These are phyloP conservation scores for Ustanciosporium gigantosporum DNA, from an alignment of 1,284 basidiomycete species.

Conservation along the genomic window DNA sequence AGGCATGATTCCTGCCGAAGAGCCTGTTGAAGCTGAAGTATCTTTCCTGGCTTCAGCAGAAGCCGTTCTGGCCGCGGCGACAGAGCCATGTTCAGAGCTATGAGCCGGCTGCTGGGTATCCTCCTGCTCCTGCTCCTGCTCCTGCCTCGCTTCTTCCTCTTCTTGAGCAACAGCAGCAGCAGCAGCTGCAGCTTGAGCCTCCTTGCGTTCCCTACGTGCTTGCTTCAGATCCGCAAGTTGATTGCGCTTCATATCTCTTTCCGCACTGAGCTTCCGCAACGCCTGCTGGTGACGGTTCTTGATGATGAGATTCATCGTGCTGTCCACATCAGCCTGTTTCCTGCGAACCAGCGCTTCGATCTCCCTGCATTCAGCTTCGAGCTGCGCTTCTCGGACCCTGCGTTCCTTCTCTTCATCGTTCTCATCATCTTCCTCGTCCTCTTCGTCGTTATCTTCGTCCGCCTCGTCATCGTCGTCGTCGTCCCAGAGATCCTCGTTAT, in stretches of 20 bases:
- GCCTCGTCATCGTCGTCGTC: conserved; percentile 63
- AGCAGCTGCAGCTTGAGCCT: conserved; percentile 46
- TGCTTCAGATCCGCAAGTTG: conserved; percentile 54
- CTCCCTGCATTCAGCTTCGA: conserved; percentile 58
- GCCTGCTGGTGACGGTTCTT: conserved; percentile 58
- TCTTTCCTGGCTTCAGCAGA: neutral
- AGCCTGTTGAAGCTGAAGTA: conserved; percentile 30
- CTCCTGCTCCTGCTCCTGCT: conserved; percentile 21
- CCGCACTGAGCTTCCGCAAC: conserved; percentile 50
- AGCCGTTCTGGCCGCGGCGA: neutral
- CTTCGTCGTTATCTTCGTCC: conserved; percentile 76
- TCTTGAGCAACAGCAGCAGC: conserved; percentile 19
- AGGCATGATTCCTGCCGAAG: conserved; percentile 19
- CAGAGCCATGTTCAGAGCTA: too few species aligned
- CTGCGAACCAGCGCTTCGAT: conserved; percentile 56
- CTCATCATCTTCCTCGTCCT: conserved; percentile 68
- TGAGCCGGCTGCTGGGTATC: too few species aligned
- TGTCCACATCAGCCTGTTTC: conserved; percentile 56
- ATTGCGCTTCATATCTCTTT: conserved; percentile 55
- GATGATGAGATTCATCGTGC: conserved; percentile 56
- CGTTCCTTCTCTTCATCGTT: conserved; percentile 56
- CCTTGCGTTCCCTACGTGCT: conserved; percentile 47
- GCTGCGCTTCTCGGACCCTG: conserved; percentile 55
- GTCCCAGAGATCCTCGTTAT: conserved; percentile 50
- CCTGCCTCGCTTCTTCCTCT: neutral